Percentiles rank a stretch among this genome's conserved stretches.
These are phyloP conservation scores for Gentiana macrophylla DNA, from an alignment of 257 asterid genomes.

Conservation along the genomic window DNA sequence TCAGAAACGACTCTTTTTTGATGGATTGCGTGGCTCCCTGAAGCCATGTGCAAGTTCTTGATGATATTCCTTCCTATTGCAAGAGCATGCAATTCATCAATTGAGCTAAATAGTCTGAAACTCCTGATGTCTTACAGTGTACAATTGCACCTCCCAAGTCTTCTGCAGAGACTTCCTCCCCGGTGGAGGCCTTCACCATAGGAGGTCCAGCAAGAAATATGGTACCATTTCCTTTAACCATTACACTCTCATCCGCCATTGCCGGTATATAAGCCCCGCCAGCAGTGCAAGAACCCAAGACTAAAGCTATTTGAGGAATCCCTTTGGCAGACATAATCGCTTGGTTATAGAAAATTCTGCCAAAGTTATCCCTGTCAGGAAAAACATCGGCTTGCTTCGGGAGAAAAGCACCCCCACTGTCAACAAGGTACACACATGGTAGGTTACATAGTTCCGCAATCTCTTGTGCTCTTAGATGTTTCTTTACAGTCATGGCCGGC, in stretches of 20 bases:
- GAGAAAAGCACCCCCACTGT: slow-evolving; percentile 98
- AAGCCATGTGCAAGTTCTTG: slow-evolving; percentile 79
- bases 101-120: slow-evolving; percentile 94
- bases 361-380: slow-evolving; percentile 92
- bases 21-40: slow-evolving; percentile 30
- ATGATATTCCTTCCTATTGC: slow-evolving; percentile 87
- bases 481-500: slow-evolving; percentile 78
- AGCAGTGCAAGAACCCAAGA: slow-evolving; percentile 95
- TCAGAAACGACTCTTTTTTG: slow-evolving; percentile 25
- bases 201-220: slow-evolving; percentile 99
- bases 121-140: slow-evolving; percentile 94
- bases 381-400: slow-evolving; percentile 98
- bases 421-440: slow-evolving; percentile 94
- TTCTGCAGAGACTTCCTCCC: slow-evolving; percentile 95
- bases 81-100: slow-evolving; percentile 85
- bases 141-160: slow-evolving; percentile 96
- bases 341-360: slow-evolving; percentile 90
- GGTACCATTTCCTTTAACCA: slow-evolving; percentile 98
- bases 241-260: slow-evolving; percentile 98
- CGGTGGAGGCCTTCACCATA: slow-evolving; percentile 99
- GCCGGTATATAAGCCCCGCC: slow-evolving; percentile 99
- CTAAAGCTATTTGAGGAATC: slow-evolving; percentile 92
- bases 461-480: slow-evolving; percentile 97
- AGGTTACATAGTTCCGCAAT: slow-evolving; percentile 80
- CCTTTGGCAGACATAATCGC: slow-evolving; percentile 91